Percentiles rank a stretch among this genome's conserved stretches.
phyloP scores from a whole-genome alignment of 2,329 filamentous ascomycete genomes.

The Cercospora sesami region DNA sequence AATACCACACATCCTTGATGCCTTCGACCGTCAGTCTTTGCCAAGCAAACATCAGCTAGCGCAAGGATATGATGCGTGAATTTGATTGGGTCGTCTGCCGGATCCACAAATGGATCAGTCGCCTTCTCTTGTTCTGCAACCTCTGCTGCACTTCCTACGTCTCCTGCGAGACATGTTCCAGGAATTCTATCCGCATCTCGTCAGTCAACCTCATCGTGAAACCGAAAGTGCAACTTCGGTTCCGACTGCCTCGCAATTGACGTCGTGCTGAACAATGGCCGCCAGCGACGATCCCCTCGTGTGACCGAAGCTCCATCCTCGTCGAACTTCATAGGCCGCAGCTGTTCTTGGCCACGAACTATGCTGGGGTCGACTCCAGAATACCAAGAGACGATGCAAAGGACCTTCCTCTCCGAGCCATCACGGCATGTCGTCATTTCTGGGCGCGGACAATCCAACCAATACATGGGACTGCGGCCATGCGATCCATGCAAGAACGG shows the following conservation, averaged over 20 bases:
- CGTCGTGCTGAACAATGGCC: neutral
- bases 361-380: neutral
- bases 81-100: neutral
- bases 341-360: neutral
- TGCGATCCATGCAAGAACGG: neutral
- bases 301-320: neutral
- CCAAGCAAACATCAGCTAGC: neutral
- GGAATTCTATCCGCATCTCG: too few species aligned
- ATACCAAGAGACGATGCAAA: neutral
- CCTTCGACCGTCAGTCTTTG: neutral
- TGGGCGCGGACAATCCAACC: neutral
- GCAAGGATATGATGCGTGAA: neutral
- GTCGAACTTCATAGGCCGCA: neutral
- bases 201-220: neutral
- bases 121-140: neutral
- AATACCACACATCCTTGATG: neutral
- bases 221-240: neutral
- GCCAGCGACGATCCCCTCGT: neutral
- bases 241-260: neutral
- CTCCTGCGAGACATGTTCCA: neutral
- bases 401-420: constrained; percentile 3
- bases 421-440: constrained; percentile 2
- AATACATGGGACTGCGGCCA: neutral
- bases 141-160: neutral
- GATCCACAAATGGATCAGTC: neutral